Evolutionary conservation across 2,329 filamentous ascomycete species (phyloP), one percentile per base, ranked within the genome.

Genomic region (Fusarium newnesense): DNA sequence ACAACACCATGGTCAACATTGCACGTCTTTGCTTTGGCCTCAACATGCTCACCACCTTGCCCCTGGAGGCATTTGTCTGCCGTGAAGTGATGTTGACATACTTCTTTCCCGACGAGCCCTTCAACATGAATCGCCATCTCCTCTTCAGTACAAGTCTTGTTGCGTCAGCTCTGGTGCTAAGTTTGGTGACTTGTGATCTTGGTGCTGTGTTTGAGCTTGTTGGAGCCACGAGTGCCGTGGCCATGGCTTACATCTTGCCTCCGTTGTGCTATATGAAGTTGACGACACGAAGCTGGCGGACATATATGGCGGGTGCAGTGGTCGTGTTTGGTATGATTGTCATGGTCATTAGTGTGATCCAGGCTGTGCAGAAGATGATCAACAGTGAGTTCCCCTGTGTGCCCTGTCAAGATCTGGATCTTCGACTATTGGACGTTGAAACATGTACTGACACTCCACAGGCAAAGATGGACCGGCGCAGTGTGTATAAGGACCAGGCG

Each of bases 31-130:
- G 94, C 84, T 98, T 99, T 80, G 96, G 96, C 4, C 89, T 99
- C 75, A 99, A 99, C 87, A 99, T 99, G 96, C 90, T 99, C 78
- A 98, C 96, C 19, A 98, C 96, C 4, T 87, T 99, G 40, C 96
- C 96, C 1, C 91, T 99, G 68, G 96, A 99, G 86, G 95, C 95
- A 21, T 99, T 99, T 81, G 96, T 99, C 61, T 99, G 96, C 83
- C 91, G 96, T 79, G 96, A 98, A 83, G 95, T 98, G 72, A 97
- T 98, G 94, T 89, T 94, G 75, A 95, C 94, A 72, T 98, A 97
- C 83, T 92, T 87, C 80, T 91, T 87, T 77, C 89, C 88, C 2
- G 86, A 85, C 68, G 94, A 85, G 75, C 92, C 93, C 0, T 97
- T 95, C 84, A 92, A 95, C 80, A 90, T 94, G 77, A 92, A 92